Evolutionary conservation across 1,284 basidiomycete species (phyloP).

Genomic region (Malassezia obtusa): DNA sequence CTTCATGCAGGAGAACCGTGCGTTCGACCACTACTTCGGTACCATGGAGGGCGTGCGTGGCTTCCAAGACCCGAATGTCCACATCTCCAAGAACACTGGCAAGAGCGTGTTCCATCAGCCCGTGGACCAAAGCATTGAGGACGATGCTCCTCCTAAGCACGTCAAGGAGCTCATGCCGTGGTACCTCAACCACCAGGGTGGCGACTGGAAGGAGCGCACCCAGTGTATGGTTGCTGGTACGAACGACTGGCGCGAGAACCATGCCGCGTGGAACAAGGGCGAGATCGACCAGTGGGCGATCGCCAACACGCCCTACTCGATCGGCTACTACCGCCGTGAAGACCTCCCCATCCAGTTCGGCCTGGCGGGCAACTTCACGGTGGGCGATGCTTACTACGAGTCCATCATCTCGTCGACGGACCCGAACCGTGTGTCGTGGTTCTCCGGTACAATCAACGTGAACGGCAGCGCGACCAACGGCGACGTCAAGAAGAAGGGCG

Average conservation of each 20-base stretch:
- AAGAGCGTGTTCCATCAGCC: conserved; percentile 26
- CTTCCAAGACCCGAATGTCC: conserved; percentile 37
- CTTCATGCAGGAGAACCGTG: conserved; percentile 43
- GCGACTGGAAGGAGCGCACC: conserved; percentile 22
- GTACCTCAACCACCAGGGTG: conserved; percentile 33
- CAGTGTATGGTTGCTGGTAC: conserved; percentile 35
- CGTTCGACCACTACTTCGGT: conserved; percentile 41
- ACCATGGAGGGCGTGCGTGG: conserved; percentile 35
- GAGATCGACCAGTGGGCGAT: conserved; percentile 30
- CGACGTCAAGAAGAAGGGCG: conserved; percentile 11
- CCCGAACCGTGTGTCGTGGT: conserved; percentile 29
- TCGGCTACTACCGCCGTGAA: conserved; percentile 28
- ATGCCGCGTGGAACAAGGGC: conserved; percentile 32
- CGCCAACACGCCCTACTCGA: conserved; percentile 30
- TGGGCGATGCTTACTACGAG: conserved; percentile 36
- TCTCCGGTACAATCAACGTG: conserved; percentile 20
- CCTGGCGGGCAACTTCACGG: conserved; percentile 28
- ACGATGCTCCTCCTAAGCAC: conserved; percentile 2
- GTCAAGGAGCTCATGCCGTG: conserved; percentile 29
- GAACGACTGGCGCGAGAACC: conserved; percentile 32
- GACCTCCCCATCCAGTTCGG: conserved; percentile 35
- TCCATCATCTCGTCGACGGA: conserved; percentile 28
- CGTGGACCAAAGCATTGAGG: not conserved
- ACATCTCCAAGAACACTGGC: conserved; percentile 26
- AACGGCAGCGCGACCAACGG: conserved; percentile 13